phyloP scores from a whole-genome alignment of 768 basidiomycete genomes.

The Tylopilus plumbeoviolaceoides region DNA sequence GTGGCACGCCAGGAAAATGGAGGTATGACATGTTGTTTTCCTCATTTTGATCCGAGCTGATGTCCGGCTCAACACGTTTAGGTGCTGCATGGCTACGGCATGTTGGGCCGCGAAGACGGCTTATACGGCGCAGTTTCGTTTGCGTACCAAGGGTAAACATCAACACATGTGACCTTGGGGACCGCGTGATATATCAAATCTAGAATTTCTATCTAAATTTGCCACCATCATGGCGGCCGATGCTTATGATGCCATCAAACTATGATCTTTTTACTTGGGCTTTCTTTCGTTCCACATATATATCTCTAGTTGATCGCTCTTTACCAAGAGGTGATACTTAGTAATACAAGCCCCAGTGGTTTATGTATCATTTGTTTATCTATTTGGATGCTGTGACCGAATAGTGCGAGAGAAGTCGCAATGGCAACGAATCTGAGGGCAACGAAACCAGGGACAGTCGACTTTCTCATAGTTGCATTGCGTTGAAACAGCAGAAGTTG shows the following conservation, averaged over 20 bases:
- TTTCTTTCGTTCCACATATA: background rate
- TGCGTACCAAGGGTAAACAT: slow-evolving; percentile 76
- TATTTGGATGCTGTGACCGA: too few species aligned
- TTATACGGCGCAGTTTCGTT: slow-evolving; percentile 93
- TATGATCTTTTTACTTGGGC: background rate
- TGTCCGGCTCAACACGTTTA: slow-evolving; percentile 24
- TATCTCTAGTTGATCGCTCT: background rate
- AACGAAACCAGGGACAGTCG: too few species aligned
- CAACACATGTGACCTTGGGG: background rate
- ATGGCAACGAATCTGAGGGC: too few species aligned
- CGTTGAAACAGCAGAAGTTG: too few species aligned
- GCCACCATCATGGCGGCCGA: background rate
- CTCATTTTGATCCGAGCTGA: background rate
- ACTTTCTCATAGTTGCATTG: too few species aligned
- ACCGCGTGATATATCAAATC: background rate
- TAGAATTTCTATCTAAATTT: background rate
- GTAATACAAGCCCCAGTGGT: too few species aligned
- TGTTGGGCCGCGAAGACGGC: slow-evolving; percentile 91
- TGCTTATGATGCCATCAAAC: background rate
- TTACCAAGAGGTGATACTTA: background rate
- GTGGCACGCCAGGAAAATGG: slow-evolving; percentile 97
- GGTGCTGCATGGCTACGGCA: slow-evolving; percentile 85
- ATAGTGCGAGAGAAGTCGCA: too few species aligned
- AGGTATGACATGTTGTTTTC: slow-evolving; percentile 46
- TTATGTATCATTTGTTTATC: too few species aligned